These are phyloP conservation scores for Borovskyia barvae DNA, from an alignment of 208 protist genomes.

Conservation along the genomic window DNA sequence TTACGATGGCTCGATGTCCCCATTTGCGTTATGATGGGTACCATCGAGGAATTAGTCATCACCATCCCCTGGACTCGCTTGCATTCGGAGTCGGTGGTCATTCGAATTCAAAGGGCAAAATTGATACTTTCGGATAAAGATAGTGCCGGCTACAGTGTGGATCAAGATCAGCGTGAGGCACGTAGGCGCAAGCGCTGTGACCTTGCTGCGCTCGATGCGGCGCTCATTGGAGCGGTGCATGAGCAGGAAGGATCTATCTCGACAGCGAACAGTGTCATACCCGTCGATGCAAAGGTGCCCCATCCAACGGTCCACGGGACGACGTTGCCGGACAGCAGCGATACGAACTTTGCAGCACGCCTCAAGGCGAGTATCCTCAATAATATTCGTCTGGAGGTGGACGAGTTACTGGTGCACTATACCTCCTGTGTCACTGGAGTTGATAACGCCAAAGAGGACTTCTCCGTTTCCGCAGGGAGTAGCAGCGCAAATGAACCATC, in stretches of 20 bases:
- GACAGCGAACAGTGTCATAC: too few relatives aligned
- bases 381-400: constrained; percentile 69
- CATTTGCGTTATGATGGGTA: constrained; percentile 56
- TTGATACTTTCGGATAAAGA: constrained; percentile 63
- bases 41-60: constrained; percentile 67
- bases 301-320: too few relatives aligned
- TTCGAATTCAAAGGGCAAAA: constrained; percentile 47
- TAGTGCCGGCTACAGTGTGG: constrained; percentile 42
- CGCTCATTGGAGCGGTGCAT: too few relatives aligned
- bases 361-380: constrained; percentile 77
- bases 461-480: too few relatives aligned
- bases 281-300: too few relatives aligned
- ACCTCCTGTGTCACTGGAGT: constrained; percentile 6
- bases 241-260: too few relatives aligned
- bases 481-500: not conserved
- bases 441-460: not conserved
- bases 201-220: constrained; percentile 45
- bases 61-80: constrained; percentile 77
- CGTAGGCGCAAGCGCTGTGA: constrained; percentile 40
- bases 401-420: constrained; percentile 55
- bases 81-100: constrained; percentile 67
- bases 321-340: constrained; percentile 10
- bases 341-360: constrained; percentile 67
- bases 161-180: constrained; percentile 44
- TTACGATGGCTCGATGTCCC: constrained; percentile 59